Base-by-base conservation (phyloP, 805 yeast genomes). In the Starmerella ratchasimensis region DNA sequence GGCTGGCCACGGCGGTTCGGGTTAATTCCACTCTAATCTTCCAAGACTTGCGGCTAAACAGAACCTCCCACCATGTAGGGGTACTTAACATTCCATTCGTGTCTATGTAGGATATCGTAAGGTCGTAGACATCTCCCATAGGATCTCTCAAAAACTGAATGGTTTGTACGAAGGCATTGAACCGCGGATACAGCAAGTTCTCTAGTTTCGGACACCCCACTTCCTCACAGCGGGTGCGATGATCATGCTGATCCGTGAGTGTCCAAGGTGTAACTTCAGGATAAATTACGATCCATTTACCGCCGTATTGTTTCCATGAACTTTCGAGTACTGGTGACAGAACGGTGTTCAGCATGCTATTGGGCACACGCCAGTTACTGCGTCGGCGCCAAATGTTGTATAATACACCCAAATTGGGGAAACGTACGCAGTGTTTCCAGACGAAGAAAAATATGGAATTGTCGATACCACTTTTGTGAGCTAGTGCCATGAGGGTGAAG, bases 181-280 rank as follows among this genome's bases (percentile, higher is more conserved):
- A 83, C 37, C 96, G 63, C 3, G 96, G 96, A 50, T 84, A 84
- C 20, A 86, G 58, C 5, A 81, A 58, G 44, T 80, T 65, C 9
- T 68, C 56, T 15, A 79, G 64, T 13, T 55, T 58, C 0, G 88
- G 81, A n/a, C 79, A 61, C 38, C 67, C 77, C 49, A 67, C 72
- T 39, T 67, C 65, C 28, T 67, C 68, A 33, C 76, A 65, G 43
- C 74, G 64, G 22, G 67, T 63, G 28, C 65, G 61, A 43, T 83
- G 93, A 28, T 68, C 36, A 49, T 55, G 45, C 32, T 61, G 28
- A 47, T 54, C 31, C 65, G 40, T 23, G 4, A 38, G 34, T 2
- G 42, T 34, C 38, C 49, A 47, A 20, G 37, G 33, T 2, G 79
- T 80, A 4, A 80, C 94, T 56, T 86, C 96, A 0, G 96, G 96